Conservation (phyloP, 305 asterid species). For the Fraxinus paxiana region DNA sequence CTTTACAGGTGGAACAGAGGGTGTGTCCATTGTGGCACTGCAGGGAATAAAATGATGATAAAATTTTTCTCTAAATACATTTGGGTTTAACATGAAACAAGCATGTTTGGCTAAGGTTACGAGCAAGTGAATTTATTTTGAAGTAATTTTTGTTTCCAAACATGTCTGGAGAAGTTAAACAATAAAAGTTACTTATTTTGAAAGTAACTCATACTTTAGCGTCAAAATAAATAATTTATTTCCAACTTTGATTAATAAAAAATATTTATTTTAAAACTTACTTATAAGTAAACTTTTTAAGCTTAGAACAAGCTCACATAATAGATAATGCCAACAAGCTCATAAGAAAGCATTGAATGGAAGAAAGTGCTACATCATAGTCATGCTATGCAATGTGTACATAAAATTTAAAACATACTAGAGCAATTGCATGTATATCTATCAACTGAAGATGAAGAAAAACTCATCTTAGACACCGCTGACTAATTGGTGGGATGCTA, state of each 20-base stretch:
- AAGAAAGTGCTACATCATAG: background rate
- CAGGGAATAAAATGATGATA: constrained; percentile 22
- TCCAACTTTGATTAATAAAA: background rate
- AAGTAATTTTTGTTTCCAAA: background rate
- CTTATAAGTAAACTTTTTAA: background rate
- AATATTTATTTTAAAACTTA: background rate
- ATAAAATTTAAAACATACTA: background rate
- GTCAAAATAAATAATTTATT: background rate
- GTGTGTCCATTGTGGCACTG: constrained; percentile 91
- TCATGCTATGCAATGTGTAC: background rate
- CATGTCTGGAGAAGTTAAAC: background rate
- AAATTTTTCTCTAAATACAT: background rate
- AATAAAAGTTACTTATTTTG: background rate
- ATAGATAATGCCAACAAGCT: background rate
- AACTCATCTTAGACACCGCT: background rate
- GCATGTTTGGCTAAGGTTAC: background rate
- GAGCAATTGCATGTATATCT: background rate
- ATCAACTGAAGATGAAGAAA: background rate
- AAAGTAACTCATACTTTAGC: background rate
- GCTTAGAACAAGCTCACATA: background rate
- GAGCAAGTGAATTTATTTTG: background rate
- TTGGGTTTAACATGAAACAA: background rate
- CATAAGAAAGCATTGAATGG: background rate
- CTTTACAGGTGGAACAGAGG: constrained; percentile 78
- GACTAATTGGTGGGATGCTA: background rate